phyloP scores from a whole-genome alignment of 305 asterid species.

The Fraxinus platypoda region DNA sequence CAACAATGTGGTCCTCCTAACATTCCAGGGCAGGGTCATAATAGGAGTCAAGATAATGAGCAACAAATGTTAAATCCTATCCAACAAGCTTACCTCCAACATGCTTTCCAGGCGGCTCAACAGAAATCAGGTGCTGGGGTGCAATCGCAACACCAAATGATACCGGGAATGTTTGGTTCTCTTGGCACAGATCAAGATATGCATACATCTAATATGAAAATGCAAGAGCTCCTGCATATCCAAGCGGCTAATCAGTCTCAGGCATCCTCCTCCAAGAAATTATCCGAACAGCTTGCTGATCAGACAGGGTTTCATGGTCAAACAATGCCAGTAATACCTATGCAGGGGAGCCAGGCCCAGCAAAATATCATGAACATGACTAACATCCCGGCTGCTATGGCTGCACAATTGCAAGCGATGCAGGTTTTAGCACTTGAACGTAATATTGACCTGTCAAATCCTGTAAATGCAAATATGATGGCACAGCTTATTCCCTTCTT shows the following conservation, averaged over 20 bases:
- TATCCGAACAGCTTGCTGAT: slow-evolving; percentile 48
- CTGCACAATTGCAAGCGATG: slow-evolving; percentile 90
- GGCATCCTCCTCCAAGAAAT: slow-evolving; percentile 67
- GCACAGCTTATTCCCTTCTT: slow-evolving; percentile 75
- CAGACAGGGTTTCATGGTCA: slow-evolving; percentile 64
- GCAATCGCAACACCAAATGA: slow-evolving; percentile 80
- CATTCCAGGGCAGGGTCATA: slow-evolving; percentile 64
- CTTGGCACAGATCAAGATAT: slow-evolving; percentile 73
- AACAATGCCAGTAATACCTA: slow-evolving; percentile 42
- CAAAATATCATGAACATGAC: slow-evolving; percentile 61
- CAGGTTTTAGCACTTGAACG: slow-evolving; percentile 92
- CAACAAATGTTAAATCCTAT: slow-evolving; percentile 70
- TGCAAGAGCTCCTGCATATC: slow-evolving; percentile 63
- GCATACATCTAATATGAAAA: slow-evolving; percentile 60
- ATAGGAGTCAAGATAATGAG: slow-evolving; percentile 77
- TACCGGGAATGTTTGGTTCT: slow-evolving; percentile 65
- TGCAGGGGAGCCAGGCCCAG: slow-evolving; percentile 60
- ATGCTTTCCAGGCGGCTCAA: slow-evolving; percentile 70
- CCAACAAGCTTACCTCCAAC: slow-evolving; percentile 88
- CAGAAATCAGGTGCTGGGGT: slow-evolving; percentile 70
- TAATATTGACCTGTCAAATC: slow-evolving; percentile 85
- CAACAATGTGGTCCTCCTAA: slow-evolving; percentile 75
- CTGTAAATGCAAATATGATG: slow-evolving; percentile 77
- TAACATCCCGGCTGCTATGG: slow-evolving; percentile 64
- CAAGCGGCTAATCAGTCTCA: slow-evolving; percentile 69